Base-by-base conservation (phyloP, 331 rosid species). In the Arachis monticola region DNA sequence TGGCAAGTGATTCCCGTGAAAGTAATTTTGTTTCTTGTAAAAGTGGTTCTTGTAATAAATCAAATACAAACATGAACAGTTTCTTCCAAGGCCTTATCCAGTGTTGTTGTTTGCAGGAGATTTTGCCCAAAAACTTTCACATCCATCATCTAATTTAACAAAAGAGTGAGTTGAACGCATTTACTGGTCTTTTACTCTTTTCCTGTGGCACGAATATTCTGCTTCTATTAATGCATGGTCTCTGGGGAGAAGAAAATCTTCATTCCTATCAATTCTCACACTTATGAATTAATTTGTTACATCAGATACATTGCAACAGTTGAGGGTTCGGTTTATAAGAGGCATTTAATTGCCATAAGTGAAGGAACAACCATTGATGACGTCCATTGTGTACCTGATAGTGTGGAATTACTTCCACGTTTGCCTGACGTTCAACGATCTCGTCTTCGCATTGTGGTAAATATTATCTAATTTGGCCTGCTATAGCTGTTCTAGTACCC, bases 401-500 rank as follows among this genome's bases (percentile, higher is more conserved):
- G 67, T 9, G 96, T 94, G 58, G 97, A 91, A 83, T 80, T 94
- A 64, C 86, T 94, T 58, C 96, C 97, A 8, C 84, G 70, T 17
- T 86, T 84, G 79, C 89, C 95, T 71, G 93, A 90, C 80, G 62
- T 74, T 68, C 75, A 88, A 58, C 88, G 92, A 73, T 60, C 86
- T 61, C 98, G 96, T 75, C 85, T 91, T 83, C 93, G 97, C 45
- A 85, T 91, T 55, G 95, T 91, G 96, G 98, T 94, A 88, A 53
- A 66, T 30, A 69, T 61, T 61, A 66, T 69, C 65, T 76, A 6
- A 69, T 73, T 60, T 53, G 45, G 48, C 77, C 67, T 66, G 45
- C 67, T 11, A 48, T 7, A 67, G 53, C 44, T 63, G 63, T 74
- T 79, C 50, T 67, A 41, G 47, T 46, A 17, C 60, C 45, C 68